These are phyloP conservation scores for Pterulicium gracile DNA, from an alignment of 1,284 basidiomycete genomes.

Conservation along the genomic window DNA sequence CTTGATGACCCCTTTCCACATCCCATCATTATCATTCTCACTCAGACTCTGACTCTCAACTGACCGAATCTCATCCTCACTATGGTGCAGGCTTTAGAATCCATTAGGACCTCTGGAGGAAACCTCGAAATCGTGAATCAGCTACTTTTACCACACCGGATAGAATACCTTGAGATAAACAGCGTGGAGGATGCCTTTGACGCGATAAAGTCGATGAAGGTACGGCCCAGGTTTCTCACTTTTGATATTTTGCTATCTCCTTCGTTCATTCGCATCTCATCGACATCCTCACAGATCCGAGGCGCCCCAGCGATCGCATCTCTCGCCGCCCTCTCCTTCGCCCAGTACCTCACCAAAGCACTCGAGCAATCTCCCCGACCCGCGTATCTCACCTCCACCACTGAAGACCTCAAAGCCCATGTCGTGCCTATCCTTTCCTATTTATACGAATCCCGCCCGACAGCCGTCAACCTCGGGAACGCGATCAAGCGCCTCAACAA, in stretches of 20 bases:
- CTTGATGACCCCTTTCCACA: background rate
- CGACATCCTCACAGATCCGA: conserved; percentile 47
- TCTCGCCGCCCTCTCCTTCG: conserved; percentile 73
- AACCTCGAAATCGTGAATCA: conserved; percentile 81
- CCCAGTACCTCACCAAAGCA: conserved; percentile 44
- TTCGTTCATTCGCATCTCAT: conserved; percentile 6
- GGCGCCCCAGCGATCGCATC: conserved; percentile 94
- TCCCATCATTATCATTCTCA: background rate
- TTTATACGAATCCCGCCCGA: conserved; percentile 81
- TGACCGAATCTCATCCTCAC: conserved; percentile 4
- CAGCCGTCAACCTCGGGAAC: conserved; percentile 85
- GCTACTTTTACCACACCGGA: conserved; percentile 73
- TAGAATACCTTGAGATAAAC: conserved; percentile 61
- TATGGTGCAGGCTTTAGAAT: conserved; percentile 29
- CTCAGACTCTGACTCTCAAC: conserved; percentile 14
- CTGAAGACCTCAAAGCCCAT: conserved; percentile 36
- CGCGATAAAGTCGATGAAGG: conserved; percentile 91
- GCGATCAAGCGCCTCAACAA: conserved; percentile 64
- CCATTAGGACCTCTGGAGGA: conserved; percentile 54
- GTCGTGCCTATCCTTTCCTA: conserved; percentile 53
- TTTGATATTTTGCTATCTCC: conserved; percentile 2
- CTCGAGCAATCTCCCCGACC: conserved; percentile 32
- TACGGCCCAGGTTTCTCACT: conserved; percentile 18
- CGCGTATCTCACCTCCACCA: conserved; percentile 36
- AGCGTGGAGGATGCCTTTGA: conserved; percentile 76